A percentile compares a stretch with the other conserved stretches of the same genome.
Evolutionary conservation across 108 stramenopile genomes (phyloP).

Genomic region (Stephanodiscus minutulus): DNA sequence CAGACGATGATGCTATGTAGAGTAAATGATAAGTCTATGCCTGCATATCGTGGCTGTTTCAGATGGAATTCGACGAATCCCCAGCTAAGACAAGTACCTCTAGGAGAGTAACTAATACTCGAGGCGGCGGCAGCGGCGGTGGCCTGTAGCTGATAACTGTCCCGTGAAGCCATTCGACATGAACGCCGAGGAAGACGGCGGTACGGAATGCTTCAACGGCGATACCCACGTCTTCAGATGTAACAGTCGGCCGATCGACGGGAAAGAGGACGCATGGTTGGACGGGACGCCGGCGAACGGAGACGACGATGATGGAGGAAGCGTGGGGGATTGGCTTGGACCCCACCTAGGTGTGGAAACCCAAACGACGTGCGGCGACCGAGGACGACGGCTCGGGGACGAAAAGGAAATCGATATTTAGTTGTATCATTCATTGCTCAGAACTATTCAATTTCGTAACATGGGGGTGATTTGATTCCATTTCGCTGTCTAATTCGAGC

Average conservation of each 20-base stretch:
- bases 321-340: conserved; percentile 30
- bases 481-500: not conserved
- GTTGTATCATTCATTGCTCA: no score
- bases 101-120: no score
- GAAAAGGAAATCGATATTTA: conserved; percentile 22
- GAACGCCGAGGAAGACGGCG: conserved; percentile 75
- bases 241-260: conserved; percentile 40
- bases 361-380: not conserved
- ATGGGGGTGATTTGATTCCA: no score
- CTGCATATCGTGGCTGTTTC: not conserved
- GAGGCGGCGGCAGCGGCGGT: not conserved
- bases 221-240: conserved; percentile 84
- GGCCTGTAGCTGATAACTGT: conserved; percentile 46
- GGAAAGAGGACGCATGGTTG: conserved; percentile 83
- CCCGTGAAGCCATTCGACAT: conserved; percentile 87
- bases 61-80: not conserved
- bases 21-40: not conserved
- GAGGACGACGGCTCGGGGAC: no score
- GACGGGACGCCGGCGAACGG: conserved; percentile 57
- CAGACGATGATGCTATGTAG: not conserved
- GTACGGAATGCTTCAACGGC: conserved; percentile 82
- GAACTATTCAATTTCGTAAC: no score
- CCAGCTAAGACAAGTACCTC: no score
- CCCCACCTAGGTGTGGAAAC: conserved; percentile 40
- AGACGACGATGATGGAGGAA: conserved; percentile 36